Evolutionary conservation across 2,329 filamentous ascomycete species (phyloP).

Genomic region (Fusarium sp.): DNA sequence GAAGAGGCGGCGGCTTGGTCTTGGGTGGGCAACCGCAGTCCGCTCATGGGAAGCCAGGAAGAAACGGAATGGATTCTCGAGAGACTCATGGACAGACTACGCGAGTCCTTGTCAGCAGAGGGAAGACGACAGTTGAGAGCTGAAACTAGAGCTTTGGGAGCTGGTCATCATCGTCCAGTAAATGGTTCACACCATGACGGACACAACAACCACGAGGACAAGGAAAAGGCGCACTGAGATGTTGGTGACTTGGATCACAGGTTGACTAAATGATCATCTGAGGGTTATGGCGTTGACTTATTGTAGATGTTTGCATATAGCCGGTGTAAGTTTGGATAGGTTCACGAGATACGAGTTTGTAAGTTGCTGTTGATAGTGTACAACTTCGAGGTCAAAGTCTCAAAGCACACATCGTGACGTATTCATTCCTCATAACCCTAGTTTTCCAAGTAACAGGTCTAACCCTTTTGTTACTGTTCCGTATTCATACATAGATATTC

Average conservation of each 20-base stretch:
- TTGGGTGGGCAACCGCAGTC: conserved; percentile 78
- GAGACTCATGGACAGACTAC: conserved; percentile 67
- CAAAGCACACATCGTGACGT: not conserved
- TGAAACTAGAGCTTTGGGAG: conserved; percentile 17
- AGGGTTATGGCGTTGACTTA: not conserved
- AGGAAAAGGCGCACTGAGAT: conserved; percentile 9
- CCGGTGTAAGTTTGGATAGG: not conserved
- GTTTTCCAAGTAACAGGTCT: not conserved
- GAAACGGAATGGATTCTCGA: conserved; percentile 82
- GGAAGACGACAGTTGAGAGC: conserved; percentile 27
- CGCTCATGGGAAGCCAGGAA: conserved; percentile 75
- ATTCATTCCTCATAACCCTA: conserved; percentile 9
- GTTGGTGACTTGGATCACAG: not conserved
- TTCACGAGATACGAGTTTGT: not conserved
- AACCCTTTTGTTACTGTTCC: not conserved
- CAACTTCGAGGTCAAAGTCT: not conserved
- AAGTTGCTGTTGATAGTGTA: not conserved
- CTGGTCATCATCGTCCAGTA: conserved; percentile 9
- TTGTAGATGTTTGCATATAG: not conserved
- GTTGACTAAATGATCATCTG: not conserved
- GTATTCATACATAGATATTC: conserved; percentile 19
- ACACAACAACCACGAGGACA: not conserved
- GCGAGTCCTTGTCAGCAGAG: conserved; percentile 46
- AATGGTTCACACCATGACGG: not conserved
- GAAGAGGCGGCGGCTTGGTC: conserved; percentile 66